Conservation (phyloP, 768 basidiomycete genomes). For the Leccinum disarticulatum region DNA sequence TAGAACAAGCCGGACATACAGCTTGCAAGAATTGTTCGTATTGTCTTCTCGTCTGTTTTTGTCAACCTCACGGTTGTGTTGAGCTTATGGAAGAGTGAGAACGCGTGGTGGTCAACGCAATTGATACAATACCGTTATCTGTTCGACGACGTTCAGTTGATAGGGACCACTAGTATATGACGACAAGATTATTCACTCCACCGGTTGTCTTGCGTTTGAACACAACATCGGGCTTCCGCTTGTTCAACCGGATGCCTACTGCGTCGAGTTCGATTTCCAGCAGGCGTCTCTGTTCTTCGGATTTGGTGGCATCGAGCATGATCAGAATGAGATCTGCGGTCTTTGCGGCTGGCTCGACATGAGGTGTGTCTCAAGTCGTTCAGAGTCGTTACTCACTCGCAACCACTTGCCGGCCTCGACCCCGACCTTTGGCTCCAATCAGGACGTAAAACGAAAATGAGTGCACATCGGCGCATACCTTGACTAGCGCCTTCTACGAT, state of each 20-base stretch:
- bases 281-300: slow-evolving; percentile 83
- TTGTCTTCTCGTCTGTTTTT: slow-evolving; percentile 92
- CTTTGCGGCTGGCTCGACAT: slow-evolving; percentile 58
- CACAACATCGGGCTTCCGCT: slow-evolving; percentile 86
- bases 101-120: background rate
- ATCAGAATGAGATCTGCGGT: slow-evolving; percentile 92
- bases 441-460: background rate
- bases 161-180: background rate
- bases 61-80: slow-evolving; percentile 94
- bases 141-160: background rate
- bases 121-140: slow-evolving; percentile 65
- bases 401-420: slow-evolving; percentile 94
- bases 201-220: slow-evolving; percentile 94
- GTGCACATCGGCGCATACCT: slow-evolving; percentile 34
- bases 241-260: slow-evolving; percentile 94
- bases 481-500: slow-evolving; percentile 93
- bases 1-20: slow-evolving; percentile 47
- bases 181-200: slow-evolving; percentile 55
- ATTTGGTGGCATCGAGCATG: slow-evolving; percentile 92
- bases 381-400: slow-evolving; percentile 52
- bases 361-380: background rate
- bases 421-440: slow-evolving; percentile 52
- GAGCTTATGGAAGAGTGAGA: slow-evolving; percentile 42
- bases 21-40: slow-evolving; percentile 86
- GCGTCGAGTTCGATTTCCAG: slow-evolving; percentile 94